Conservation (phyloP, 495 filamentous ascomycete species). For the Bacidia rubella region DNA sequence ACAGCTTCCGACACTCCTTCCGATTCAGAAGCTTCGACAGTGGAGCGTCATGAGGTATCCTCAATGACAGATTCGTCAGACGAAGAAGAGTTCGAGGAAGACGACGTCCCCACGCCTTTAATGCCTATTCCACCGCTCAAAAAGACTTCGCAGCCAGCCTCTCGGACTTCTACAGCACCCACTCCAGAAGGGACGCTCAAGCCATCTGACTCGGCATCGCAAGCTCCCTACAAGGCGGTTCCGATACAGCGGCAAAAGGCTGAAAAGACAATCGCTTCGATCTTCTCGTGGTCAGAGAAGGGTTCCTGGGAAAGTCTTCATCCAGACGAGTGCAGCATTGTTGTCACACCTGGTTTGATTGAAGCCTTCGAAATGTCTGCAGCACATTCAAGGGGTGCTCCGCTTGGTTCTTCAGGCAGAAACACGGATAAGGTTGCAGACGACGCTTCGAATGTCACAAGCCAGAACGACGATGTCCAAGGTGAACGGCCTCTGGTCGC, state of each 20-base stretch:
- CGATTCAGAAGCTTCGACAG: slow-evolving; percentile 38
- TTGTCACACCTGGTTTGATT: slow-evolving; percentile 72
- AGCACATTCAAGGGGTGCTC: slow-evolving; percentile 25
- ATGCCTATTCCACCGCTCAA: slow-evolving; percentile 17
- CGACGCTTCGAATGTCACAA: slow-evolving; percentile 23
- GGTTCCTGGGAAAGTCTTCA: slow-evolving; percentile 71
- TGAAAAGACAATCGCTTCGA: slow-evolving; percentile 55
- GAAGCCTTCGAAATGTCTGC: slow-evolving; percentile 62
- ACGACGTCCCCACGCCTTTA: slow-evolving; percentile 28
- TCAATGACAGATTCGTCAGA: slow-evolving; percentile 38
- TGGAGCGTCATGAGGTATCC: slow-evolving; percentile 34
- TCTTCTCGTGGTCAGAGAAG: slow-evolving; percentile 75
- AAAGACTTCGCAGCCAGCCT: background rate
- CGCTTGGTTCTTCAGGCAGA: slow-evolving; percentile 13
- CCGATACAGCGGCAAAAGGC: slow-evolving; percentile 40
- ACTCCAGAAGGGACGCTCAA: slow-evolving; percentile 42
- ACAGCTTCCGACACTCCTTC: slow-evolving; percentile 51
- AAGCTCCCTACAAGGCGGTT: slow-evolving; percentile 47
- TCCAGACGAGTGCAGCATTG: slow-evolving; percentile 61
- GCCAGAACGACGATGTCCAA: slow-evolving; percentile 27
- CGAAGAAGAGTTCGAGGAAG: slow-evolving; percentile 43
- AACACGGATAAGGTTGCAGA: slow-evolving; percentile 14
- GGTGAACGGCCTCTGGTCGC: slow-evolving; percentile 53
- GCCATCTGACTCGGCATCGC: slow-evolving; percentile 66
- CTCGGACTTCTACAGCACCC: slow-evolving; percentile 22